Conservation (phyloP, 1,139 yeast species). For the Candida tropicalis region DNA sequence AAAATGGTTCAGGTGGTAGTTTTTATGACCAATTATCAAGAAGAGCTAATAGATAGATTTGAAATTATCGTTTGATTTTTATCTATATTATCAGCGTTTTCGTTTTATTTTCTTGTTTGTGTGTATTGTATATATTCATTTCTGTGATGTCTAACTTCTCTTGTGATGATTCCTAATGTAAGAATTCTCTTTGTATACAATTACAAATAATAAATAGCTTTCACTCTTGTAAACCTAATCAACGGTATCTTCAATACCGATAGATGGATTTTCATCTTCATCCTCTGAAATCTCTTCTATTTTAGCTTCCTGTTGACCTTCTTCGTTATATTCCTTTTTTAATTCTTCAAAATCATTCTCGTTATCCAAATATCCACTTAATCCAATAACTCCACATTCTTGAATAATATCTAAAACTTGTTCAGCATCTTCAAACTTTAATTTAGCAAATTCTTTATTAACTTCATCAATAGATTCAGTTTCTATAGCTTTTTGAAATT, state of each 20-base stretch:
- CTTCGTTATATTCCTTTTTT: slow-evolving; percentile 47
- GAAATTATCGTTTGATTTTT: too few species aligned
- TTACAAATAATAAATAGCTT: too few species aligned
- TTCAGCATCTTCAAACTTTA: slow-evolving; percentile 83
- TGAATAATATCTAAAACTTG: slow-evolving; percentile 70
- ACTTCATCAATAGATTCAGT: slow-evolving; percentile 75
- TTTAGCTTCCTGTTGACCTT: slow-evolving; percentile 20
- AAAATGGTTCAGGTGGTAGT: slow-evolving; percentile 22
- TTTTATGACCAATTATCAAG: slow-evolving; percentile 44
- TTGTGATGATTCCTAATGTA: not conserved
- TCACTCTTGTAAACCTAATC: too few species aligned
- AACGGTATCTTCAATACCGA: slow-evolving; percentile 27
- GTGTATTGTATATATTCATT: too few species aligned
- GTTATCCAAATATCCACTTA: slow-evolving; percentile 75
- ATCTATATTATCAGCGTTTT: too few species aligned
- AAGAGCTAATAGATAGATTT: slow-evolving; percentile 27
- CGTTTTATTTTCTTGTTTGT: too few species aligned
- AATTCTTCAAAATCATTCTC: slow-evolving; percentile 70
- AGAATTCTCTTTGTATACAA: too few species aligned
- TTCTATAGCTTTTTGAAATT: slow-evolving; percentile 75
- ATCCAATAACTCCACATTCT: slow-evolving; percentile 81
- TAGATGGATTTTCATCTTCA: slow-evolving; percentile 9
- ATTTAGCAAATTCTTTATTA: slow-evolving; percentile 78
- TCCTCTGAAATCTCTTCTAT: slow-evolving; percentile 10
- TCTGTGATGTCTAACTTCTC: not conserved